Evolutionary conservation across 345 rosid genomes (phyloP).

Genomic region (Gynandropsis gynandra): DNA sequence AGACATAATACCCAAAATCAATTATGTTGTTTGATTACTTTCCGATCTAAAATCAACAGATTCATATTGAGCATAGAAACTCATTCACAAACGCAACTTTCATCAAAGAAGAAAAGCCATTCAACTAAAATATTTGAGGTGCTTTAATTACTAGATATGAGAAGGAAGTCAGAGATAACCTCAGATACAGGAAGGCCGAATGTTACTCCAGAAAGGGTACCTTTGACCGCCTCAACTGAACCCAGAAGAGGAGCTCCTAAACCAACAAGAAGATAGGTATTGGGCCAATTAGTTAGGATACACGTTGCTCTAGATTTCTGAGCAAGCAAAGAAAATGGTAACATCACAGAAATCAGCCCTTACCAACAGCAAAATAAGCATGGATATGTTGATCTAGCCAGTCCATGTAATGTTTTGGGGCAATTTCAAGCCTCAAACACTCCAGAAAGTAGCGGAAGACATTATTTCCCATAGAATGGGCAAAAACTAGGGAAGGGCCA

Average conservation of each 20-base stretch:
- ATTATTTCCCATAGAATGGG: conserved; percentile 92
- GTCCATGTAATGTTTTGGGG: conserved; percentile 75
- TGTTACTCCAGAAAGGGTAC: conserved; percentile 69
- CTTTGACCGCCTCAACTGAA: conserved; percentile 70
- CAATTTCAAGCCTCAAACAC: conserved; percentile 97
- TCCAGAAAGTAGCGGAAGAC: conserved; percentile 95
- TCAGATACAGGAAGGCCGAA: conserved; percentile 95
- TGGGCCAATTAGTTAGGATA: conserved; percentile 8
- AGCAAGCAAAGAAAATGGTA: conserved; percentile 14
- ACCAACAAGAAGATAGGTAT: conserved; percentile 18
- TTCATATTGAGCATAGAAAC: conserved; percentile 7
- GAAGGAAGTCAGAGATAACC: conserved; percentile 46
- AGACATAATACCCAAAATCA: conserved; percentile 1
- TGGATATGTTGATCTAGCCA: conserved; percentile 95
- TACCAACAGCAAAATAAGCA: conserved; percentile 96
- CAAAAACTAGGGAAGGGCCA: conserved; percentile 90
- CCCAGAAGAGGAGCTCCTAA: conserved; percentile 98
- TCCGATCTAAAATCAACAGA: conserved; percentile 6
- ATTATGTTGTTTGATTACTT: conserved; percentile 12
- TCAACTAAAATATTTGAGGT: neutral
- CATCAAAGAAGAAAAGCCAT: neutral
- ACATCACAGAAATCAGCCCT: conserved; percentile 18
- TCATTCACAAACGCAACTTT: conserved; percentile 2
- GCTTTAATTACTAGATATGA: neutral
- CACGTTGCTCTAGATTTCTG: conserved; percentile 2